Evolutionary conservation across 345 rosid species (phyloP), one percentile per base, ranked within the genome.

Genomic region (Firmiana major): DNA sequence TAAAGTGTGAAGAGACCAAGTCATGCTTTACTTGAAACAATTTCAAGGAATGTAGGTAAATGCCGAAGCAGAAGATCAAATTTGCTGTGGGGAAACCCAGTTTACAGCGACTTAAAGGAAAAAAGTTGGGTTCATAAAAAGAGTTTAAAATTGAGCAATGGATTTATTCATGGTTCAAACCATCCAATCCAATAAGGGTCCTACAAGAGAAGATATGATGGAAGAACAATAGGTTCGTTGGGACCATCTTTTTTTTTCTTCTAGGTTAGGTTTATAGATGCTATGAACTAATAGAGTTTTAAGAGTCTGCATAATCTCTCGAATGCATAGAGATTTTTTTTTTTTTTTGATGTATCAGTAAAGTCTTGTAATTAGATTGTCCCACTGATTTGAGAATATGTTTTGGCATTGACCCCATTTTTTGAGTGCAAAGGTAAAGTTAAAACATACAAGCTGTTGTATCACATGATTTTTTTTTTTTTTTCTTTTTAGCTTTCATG

Each of bases 181-280:
- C 40, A 68, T 68, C 73, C 38, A 46, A 68, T 68, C 40, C 21
- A 22, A 68, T 12, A 22, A 68, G n/a, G 72, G 57, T 45, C 73
- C 73, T 67, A 67, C 55, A 4, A 45, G 17, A 68, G 17, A 15
- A 3, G 73, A 68, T 10, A 38, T 65, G 70, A 65, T 40, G 49
- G 49, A 40, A n/a, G 48, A 64, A 64, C 45, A 38, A 64, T 3
- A 19, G n/a, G 48, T 64, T 64, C 48, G n/a, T 21, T 66, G 42
- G 49, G 31, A 21, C 71, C 42, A 40, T 40, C 51, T 5, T n/a
- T 42, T 42, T 45, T n/a, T 5, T 13, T 11, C 21, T 28, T 66
- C 31, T n/a, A 21, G 31, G 28, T 42, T 42, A 66, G 71, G 70
- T 5, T 65, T 10, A 19, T 40, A 65, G 49, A 10, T 38, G 48